A percentile compares a stretch with the other conserved stretches of the same genome.
phyloP scores from a whole-genome alignment of 108 stramenopile genomes.

The Discostella stelligeroides region DNA sequence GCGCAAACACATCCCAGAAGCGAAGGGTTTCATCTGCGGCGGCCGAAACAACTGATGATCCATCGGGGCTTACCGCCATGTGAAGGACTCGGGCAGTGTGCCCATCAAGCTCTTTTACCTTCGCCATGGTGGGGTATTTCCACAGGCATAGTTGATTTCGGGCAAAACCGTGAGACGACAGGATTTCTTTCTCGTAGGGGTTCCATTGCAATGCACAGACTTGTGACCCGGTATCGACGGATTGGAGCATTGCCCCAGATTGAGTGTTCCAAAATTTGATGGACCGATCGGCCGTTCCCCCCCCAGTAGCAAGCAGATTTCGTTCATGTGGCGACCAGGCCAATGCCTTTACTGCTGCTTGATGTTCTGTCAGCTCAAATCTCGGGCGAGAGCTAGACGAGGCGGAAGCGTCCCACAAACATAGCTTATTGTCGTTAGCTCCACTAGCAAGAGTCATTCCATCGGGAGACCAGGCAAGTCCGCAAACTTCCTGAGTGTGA shows the following conservation, averaged over 20 bases:
- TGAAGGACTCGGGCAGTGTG: constrained; percentile 88
- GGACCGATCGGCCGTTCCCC: constrained; percentile 98
- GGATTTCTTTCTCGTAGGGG: constrained; percentile 92
- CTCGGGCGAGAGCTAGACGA: constrained; percentile 63
- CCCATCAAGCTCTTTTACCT: constrained; percentile 84
- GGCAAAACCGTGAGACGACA: constrained; percentile 94
- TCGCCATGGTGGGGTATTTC: constrained; percentile 92
- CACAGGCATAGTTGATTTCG: constrained; percentile 97
- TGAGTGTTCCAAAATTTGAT: constrained; percentile 99
- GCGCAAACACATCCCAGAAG: constrained; percentile 90
- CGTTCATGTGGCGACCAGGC: constrained; percentile 99
- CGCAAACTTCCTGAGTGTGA: constrained; percentile 97
- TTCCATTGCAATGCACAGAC: constrained; percentile 97
- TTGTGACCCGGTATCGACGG: constrained; percentile 96
- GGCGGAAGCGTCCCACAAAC: constrained; percentile 92
- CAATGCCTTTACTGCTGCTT: constrained; percentile 98
- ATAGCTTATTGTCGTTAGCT: constrained; percentile 98
- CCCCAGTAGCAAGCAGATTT: constrained; percentile 96
- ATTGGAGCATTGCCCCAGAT: constrained; percentile 92
- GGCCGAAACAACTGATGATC: constrained; percentile 73
- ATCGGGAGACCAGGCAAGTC: constrained; percentile 95
- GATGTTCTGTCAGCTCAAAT: constrained; percentile 87
- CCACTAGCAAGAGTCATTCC: constrained; percentile 94
- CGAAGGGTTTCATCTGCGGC: constrained; percentile 93
- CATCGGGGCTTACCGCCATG: constrained; percentile 84